Evolutionary conservation across 2,329 filamentous ascomycete genomes (phyloP).

Genomic region (Fusarium hostae): DNA sequence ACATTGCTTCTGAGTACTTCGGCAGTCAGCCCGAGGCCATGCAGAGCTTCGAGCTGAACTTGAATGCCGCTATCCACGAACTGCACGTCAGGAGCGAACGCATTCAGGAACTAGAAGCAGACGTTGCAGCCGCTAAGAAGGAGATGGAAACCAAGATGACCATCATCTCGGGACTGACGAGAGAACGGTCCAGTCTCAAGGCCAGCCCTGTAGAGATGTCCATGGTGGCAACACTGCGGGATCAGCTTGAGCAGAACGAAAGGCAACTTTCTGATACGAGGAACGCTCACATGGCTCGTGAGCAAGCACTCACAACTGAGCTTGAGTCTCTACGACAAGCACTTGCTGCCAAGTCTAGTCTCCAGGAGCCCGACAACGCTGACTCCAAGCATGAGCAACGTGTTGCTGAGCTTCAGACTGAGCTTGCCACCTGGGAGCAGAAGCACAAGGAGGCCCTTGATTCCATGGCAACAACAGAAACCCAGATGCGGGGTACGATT

Average conservation of each 20-base stretch:
- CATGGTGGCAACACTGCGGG: conserved; percentile 85
- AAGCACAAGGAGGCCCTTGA: conserved; percentile 79
- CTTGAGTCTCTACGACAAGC: conserved; percentile 74
- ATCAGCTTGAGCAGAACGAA: conserved; percentile 89
- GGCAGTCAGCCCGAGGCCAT: conserved; percentile 83
- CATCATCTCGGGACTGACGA: conserved; percentile 92
- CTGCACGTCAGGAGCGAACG: conserved; percentile 87
- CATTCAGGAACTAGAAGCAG: conserved; percentile 88
- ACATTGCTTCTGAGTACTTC: conserved; percentile 88
- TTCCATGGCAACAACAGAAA: conserved; percentile 77
- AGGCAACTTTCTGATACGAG: conserved; percentile 80
- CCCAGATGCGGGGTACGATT: conserved; percentile 77
- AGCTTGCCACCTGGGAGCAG: conserved; percentile 78
- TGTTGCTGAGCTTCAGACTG: conserved; percentile 74
- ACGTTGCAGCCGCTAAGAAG: conserved; percentile 84
- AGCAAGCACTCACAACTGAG: conserved; percentile 78
- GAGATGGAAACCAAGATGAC: conserved; percentile 98
- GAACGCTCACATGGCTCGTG: conserved; percentile 76
- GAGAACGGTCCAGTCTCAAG: conserved; percentile 91
- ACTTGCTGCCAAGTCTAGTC: conserved; percentile 48
- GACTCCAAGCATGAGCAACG: conserved; percentile 62
- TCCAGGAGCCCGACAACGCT: conserved; percentile 46
- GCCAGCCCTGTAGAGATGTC: conserved; percentile 88
- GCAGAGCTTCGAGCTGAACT: conserved; percentile 91
- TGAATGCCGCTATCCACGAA: conserved; percentile 93